These are phyloP conservation scores for Aegilops tauschii DNA, from an alignment of 176 grass and related monocot genomes.

Conservation along the genomic window DNA sequence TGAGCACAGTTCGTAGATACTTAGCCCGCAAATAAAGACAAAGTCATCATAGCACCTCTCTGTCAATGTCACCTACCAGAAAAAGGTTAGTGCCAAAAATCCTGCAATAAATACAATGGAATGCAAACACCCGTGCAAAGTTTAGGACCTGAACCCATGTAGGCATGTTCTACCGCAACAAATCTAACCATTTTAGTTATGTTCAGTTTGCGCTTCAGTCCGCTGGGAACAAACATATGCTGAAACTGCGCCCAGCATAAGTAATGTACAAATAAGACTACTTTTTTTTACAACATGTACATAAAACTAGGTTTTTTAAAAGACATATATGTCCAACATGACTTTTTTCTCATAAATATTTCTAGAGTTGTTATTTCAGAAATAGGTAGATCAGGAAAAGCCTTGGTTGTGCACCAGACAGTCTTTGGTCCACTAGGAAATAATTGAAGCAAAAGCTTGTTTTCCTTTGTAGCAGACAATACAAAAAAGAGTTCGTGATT, in stretches of 20 bases:
- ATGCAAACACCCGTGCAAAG: no score
- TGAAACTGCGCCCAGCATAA: not conserved
- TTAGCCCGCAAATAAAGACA: no score
- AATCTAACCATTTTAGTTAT: no score
- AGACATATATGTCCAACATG: not conserved
- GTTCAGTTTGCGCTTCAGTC: not conserved
- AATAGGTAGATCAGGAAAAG: not conserved
- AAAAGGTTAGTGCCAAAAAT: no score
- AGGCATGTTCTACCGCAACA: no score
- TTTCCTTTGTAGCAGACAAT: not conserved
- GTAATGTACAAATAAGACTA: not conserved
- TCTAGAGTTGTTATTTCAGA: not conserved
- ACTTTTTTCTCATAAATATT: not conserved
- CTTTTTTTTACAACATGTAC: no score
- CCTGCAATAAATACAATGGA: no score
- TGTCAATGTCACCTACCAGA: no score
- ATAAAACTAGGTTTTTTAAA: no score
- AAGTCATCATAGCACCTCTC: no score
- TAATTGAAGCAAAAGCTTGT: not conserved
- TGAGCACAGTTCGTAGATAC: no score
- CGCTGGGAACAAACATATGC: not conserved
- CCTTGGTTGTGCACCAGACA: not conserved
- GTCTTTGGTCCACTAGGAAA: not conserved
- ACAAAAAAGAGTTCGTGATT: not conserved
- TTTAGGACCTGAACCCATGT: no score